Conservation (phyloP, 495 filamentous ascomycete species). For the Penicillium ochrochloron region DNA sequence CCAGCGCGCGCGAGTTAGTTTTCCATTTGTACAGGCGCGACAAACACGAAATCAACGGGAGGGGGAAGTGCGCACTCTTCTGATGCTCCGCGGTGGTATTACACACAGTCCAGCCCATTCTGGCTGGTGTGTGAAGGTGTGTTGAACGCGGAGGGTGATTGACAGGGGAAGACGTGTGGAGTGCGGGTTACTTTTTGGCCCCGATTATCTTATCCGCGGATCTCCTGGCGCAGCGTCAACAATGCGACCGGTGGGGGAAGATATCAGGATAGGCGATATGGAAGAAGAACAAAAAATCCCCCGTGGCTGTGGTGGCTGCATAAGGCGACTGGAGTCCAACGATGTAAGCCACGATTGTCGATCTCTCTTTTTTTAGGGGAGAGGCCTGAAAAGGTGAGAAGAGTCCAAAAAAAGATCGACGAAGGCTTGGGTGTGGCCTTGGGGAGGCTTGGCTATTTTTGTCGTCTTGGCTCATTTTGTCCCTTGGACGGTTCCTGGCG, state of each 20-base stretch:
- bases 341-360: constrained; percentile 6
- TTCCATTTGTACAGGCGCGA: background rate
- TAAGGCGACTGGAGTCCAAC: background rate
- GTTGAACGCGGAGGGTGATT: constrained; percentile 2
- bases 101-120: constrained; percentile 56
- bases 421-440: constrained; percentile 9
- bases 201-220: constrained; percentile 32
- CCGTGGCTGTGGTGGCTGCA: constrained; percentile 9
- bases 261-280: constrained; percentile 3
- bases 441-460: constrained; percentile 22
- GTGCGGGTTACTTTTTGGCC: constrained; percentile 13
- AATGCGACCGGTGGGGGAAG: constrained; percentile 1
- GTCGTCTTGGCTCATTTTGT: background rate
- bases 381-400: background rate
- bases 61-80: constrained; percentile 40
- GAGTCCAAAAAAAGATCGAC: constrained; percentile 10
- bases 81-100: constrained; percentile 53
- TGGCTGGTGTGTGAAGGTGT: constrained; percentile 25
- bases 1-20: constrained; percentile 13
- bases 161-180: constrained; percentile 20
- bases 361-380: background rate
- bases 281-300: background rate
- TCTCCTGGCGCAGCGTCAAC: constrained; percentile 27
- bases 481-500: background rate
- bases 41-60: background rate